Conservation (phyloP, 352 stramenopile species). For the Globisporangium barbulae region DNA sequence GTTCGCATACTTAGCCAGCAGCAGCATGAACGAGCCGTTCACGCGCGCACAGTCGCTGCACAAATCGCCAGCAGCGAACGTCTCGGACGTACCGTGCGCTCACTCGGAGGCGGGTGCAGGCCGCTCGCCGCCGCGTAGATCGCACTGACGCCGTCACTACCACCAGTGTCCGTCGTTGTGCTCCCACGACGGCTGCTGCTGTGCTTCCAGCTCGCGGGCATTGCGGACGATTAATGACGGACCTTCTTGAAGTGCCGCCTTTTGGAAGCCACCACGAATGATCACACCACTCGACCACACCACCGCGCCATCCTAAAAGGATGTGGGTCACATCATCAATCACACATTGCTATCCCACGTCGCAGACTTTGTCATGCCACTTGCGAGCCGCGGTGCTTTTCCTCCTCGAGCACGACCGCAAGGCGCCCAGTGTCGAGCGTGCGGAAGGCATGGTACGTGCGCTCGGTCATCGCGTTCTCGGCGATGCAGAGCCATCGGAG, state of each 20-base stretch:
- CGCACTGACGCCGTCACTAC: slow-evolving; percentile 17
- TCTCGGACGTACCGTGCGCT: slow-evolving; percentile 9
- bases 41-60: background rate
- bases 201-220: background rate
- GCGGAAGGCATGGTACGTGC: slow-evolving; percentile 31
- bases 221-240: background rate
- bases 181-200: background rate
- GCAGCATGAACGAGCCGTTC: background rate
- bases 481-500: slow-evolving; percentile 58
- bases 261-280: background rate
- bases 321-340: background rate
- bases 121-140: slow-evolving; percentile 29
- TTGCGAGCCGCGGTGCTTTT: slow-evolving; percentile 20
- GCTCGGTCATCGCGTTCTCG: slow-evolving; percentile 62
- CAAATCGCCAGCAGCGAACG: background rate
- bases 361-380: slow-evolving; percentile 8
- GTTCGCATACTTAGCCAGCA: too few species aligned
- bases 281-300: background rate
- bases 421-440: slow-evolving; percentile 25
- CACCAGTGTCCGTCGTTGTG: background rate
- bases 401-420: slow-evolving; percentile 46
- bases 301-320: background rate
- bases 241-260: background rate
- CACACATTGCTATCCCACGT: background rate
- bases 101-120: slow-evolving; percentile 10